Evolutionary conservation across 768 basidiomycete genomes (phyloP).

Genomic region (Mycena indigotica): DNA sequence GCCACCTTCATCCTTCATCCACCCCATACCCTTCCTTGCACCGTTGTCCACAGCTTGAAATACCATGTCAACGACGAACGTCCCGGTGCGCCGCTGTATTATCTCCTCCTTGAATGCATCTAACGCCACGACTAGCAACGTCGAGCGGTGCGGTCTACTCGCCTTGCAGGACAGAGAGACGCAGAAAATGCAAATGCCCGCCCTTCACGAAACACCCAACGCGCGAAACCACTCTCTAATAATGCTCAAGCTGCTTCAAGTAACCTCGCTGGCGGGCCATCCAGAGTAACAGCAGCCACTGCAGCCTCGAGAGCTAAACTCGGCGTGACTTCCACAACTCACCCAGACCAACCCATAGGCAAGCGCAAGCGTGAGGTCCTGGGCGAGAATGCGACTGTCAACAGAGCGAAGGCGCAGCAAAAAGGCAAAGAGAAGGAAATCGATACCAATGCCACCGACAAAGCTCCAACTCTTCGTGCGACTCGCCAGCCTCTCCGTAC

Average conservation of each 20-base stretch:
- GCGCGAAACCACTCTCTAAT: slow-evolving; percentile 56
- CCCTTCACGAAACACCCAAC: slow-evolving; percentile 58
- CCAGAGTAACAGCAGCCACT: slow-evolving; percentile 51
- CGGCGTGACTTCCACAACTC: slow-evolving; percentile 38
- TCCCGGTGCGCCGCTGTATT: neutral
- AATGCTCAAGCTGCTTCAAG: slow-evolving; percentile 41
- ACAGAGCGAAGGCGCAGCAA: slow-evolving; percentile 47
- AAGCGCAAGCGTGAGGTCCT: slow-evolving; percentile 84
- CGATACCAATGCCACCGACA: slow-evolving; percentile 58
- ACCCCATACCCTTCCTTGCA: neutral
- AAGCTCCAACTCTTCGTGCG: slow-evolving; percentile 44
- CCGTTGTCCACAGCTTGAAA: neutral
- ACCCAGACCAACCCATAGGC: slow-evolving; percentile 52
- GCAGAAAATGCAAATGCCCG: slow-evolving; percentile 73
- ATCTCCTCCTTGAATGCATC: too few species aligned
- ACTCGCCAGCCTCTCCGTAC: slow-evolving; percentile 59
- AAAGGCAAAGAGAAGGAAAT: slow-evolving; percentile 65
- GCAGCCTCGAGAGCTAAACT: slow-evolving; percentile 58
- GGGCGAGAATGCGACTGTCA: slow-evolving; percentile 65
- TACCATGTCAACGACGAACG: neutral
- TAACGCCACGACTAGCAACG: too few species aligned
- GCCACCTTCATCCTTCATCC: neutral
- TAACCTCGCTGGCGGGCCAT: slow-evolving; percentile 38
- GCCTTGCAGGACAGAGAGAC: slow-evolving; percentile 56
- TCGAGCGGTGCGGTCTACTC: slow-evolving; percentile 61